A percentile compares a stretch with the other conserved stretches of the same genome.
phyloP scores from a whole-genome alignment of 148 eudicot species.

The Persicaria maculosa region DNA sequence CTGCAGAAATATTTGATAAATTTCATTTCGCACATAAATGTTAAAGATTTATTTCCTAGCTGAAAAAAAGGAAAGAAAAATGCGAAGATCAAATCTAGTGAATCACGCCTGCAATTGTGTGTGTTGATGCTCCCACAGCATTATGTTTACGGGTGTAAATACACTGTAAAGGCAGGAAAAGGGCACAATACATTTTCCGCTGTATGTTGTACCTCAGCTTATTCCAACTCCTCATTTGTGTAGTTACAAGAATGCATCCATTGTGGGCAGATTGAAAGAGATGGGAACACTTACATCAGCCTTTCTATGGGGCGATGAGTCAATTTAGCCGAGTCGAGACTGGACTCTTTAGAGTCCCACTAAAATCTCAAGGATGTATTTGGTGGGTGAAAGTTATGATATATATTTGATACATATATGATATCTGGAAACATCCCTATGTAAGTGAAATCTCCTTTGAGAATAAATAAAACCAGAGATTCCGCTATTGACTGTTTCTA shows the following conservation, averaged over 20 bases:
- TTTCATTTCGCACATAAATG: neutral
- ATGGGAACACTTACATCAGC: neutral
- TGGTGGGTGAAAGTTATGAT: neutral
- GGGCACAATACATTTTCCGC: neutral
- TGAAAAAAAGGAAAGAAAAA: no score
- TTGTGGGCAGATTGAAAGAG: neutral
- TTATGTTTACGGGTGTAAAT: neutral
- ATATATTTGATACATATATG: slow-evolving; percentile 5
- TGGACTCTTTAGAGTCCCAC: neutral
- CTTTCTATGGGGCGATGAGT: neutral
- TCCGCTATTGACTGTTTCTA: neutral
- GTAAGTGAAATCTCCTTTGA: neutral
- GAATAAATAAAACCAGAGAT: neutral
- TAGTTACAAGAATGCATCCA: neutral
- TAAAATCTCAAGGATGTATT: neutral
- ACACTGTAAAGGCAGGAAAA: neutral
- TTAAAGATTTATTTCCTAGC: no score
- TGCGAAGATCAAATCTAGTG: no score
- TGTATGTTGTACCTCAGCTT: neutral
- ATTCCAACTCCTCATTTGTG: neutral
- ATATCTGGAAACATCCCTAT: neutral
- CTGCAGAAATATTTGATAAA: neutral
- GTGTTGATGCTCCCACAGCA: no score
- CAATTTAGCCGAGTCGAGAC: neutral
- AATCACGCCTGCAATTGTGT: no score